Base-by-base conservation (phyloP, 768 basidiomycete genomes). In the Exsudoporus frostii region DNA sequence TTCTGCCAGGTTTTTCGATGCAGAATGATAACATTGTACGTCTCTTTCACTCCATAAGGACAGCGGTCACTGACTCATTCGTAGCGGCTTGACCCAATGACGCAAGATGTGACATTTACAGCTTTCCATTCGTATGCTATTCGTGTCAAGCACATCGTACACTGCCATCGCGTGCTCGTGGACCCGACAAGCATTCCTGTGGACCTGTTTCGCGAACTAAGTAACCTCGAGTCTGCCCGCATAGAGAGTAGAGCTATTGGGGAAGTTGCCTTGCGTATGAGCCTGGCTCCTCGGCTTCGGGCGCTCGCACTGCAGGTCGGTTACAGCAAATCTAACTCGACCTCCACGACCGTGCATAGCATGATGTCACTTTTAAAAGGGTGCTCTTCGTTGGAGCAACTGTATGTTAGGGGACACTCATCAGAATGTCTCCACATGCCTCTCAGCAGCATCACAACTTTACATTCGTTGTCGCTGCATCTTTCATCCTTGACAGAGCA, bases 331-430 rank as follows among this genome's bases (percentile, higher is more conserved):
- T 54, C 70, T 13, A 59, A 49, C 25, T 55, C 65, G 10, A 70
- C 49, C 45, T 75, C 45, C 58, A 69, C 39, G 7, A 48, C 55
- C 33, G 19, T 59, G 20, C 48, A 54, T 37, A 30, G 19, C 17
- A 61, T 64, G 19, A 57, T 74, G 20, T 58, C 60, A 14, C 59
- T 53, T 25, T 50, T 73, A 7, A 68, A 71, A 27, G 61, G 61
- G 9, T 50, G 57, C 22, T 41, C 53, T 34, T 58, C 56, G 7
- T 66, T 80, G 34, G 65, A 70, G 36, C 64, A 62, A 30, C 49
- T 81, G 7, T 69, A 63, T 27, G 59, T 81, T 14, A 74, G 79
- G 41, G 78, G 80, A 5, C 43, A 63, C 41, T 62, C 64, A 11
- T 53, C 75, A 7, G 48, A 45, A 47, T 65, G 58, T 38, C 59